These are phyloP conservation scores for Amanita polypyramis DNA, from an alignment of 768 basidiomycete species.

Conservation along the genomic window DNA sequence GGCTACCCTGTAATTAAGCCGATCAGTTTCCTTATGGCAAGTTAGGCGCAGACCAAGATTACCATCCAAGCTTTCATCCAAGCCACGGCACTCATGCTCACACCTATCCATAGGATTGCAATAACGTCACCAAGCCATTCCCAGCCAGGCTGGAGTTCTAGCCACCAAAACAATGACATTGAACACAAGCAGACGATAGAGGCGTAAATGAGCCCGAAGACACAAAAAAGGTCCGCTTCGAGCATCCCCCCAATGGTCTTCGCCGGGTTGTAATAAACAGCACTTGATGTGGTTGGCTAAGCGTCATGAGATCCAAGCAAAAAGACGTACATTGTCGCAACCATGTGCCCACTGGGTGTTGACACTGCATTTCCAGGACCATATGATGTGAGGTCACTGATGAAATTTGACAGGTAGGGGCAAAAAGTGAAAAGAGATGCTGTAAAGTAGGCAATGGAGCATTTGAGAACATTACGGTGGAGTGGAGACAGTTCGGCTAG, in stretches of 20 bases:
- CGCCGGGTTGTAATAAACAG: conserved; percentile 88
- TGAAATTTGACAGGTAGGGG: conserved; percentile 56
- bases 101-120: conserved; percentile 74
- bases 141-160: conserved; percentile 61
- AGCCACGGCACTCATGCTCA: conserved; percentile 71
- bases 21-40: background rate
- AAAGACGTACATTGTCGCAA: conserved; percentile 74
- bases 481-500: conserved; percentile 15
- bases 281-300: conserved; percentile 25
- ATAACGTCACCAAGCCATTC: conserved; percentile 66
- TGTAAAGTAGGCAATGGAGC: conserved; percentile 82
- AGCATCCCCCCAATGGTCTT: conserved; percentile 91
- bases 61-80: conserved; percentile 92
- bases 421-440: conserved; percentile 91
- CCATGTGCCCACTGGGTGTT: conserved; percentile 79
- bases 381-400: conserved; percentile 49
- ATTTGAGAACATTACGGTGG: conserved; percentile 77
- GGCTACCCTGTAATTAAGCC: conserved; percentile 37
- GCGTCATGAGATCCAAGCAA: background rate
- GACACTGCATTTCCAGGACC: conserved; percentile 42
- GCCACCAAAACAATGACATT: conserved; percentile 72
- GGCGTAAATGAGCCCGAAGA: conserved; percentile 60
- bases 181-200: conserved; percentile 64
- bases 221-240: conserved; percentile 78
- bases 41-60: conserved; percentile 8